Evolutionary conservation across 331 rosid species (phyloP), one percentile per base, ranked within the genome.

Genomic region (Dryas integrifolia): DNA sequence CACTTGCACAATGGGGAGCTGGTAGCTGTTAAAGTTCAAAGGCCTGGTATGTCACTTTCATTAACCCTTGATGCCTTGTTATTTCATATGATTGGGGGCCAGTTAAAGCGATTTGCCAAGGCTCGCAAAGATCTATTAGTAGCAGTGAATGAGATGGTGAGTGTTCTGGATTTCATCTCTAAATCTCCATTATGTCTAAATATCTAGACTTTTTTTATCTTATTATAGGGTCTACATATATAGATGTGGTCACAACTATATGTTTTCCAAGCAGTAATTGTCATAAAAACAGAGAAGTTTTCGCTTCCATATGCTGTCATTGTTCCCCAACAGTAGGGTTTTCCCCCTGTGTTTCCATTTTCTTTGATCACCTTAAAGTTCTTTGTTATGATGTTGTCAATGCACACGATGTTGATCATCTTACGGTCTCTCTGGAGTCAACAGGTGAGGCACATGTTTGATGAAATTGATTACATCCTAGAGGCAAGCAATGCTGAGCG

Each of bases 371-470:
- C 12, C 38, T 4, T 73, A 41, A 60, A 69, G 53, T 9, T 72
- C 8, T 35, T 63, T 67, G 40, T 46, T 24, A 60, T 18, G 10
- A 60, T 21, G 15, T 15, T 46, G 52, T 30, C 49, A 70, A 52
- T 40, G 51, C 50, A 8, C 61, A 52, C 61, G 45, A 68, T 52
- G 41, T 24, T 64, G 52, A 44, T 26, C 15, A 10, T 60, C 68
- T 48, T 49, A 58, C 56, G 47, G 47, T 65, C 51, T 66, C 49
- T 71, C 60, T 62, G 67, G 43, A 71, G 71, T 78, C 61, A 79
- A 81, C 96, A 95, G 97, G 96, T 92, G 69, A 92, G 97, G 60
- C 99, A 95, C 88, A 95, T 95, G 99, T 95, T 92, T 82, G 96
- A 95, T 80, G 99, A 95, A 86, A 95, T 92, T 74, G 89, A 95